A percentile compares a stretch with the other conserved stretches of the same genome.
phyloP scores from a whole-genome alignment of 2,329 filamentous ascomycete genomes.

The Magnaporthales sp. region DNA sequence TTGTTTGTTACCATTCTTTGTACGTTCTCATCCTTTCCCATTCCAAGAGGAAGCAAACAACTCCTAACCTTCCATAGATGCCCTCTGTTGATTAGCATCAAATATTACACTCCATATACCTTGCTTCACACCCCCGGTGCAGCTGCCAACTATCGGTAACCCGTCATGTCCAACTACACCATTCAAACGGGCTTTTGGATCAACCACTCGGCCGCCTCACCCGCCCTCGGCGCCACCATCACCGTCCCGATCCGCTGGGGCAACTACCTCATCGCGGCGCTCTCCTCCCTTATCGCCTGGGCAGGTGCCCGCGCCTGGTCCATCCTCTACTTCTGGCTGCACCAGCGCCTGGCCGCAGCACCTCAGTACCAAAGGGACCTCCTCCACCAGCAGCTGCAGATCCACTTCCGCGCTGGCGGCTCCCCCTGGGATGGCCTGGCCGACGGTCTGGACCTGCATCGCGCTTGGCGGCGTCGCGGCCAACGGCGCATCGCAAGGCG shows the following conservation, averaged over 20 bases:
- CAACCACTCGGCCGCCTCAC: background rate
- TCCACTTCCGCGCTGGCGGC: background rate
- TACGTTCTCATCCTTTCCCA: no score
- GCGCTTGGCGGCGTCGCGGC: background rate
- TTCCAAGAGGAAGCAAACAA: no score
- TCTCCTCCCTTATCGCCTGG: conserved; percentile 3
- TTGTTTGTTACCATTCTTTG: no score
- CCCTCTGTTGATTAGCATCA: no score
- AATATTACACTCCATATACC: no score
- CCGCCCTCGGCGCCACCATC: background rate
- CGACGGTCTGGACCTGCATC: background rate
- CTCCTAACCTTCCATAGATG: no score
- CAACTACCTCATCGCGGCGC: conserved; percentile 3
- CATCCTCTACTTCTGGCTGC: no score
- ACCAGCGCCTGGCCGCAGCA: background rate
- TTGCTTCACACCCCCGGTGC: no score
- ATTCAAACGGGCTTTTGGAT: background rate
- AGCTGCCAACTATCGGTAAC: no score
- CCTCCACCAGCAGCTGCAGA: background rate
- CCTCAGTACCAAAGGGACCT: background rate
- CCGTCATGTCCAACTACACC: background rate
- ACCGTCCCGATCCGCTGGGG: background rate
- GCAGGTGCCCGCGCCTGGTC: no score
- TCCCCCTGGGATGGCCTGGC: background rate
- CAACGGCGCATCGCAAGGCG: background rate